A percentile compares a stretch with the other conserved stretches of the same genome.
phyloP scores from a whole-genome alignment of 2,329 filamentous ascomycete species.

The Ciborinia camelliae region DNA sequence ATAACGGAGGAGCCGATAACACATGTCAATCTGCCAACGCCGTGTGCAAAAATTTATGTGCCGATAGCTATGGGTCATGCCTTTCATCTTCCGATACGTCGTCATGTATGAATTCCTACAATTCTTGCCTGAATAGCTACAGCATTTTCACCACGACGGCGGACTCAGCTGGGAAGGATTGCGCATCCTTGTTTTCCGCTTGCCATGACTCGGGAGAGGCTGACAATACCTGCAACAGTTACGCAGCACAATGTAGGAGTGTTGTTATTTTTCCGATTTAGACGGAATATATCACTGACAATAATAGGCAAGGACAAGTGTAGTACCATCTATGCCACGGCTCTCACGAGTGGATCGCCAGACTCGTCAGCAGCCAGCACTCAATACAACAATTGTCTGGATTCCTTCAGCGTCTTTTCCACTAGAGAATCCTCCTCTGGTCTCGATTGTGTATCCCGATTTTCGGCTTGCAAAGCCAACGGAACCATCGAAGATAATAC shows the following conservation, averaged over 20 bases:
- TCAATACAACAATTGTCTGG: conserved; percentile 24
- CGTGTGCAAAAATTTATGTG: conserved; percentile 21
- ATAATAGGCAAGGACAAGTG: conserved; percentile 22
- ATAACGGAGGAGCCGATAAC: conserved; percentile 21
- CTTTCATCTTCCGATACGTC: neutral
- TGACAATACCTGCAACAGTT: conserved; percentile 22
- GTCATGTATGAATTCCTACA: conserved; percentile 2
- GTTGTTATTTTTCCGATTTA: neutral
- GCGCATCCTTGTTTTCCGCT: conserved; percentile 20
- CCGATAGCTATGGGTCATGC: neutral
- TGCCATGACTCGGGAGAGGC: conserved; percentile 20
- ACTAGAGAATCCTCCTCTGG: conserved; percentile 1
- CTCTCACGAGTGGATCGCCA: conserved; percentile 20
- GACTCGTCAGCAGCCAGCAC: conserved; percentile 17
- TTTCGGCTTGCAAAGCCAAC: conserved; percentile 18
- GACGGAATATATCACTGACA: neutral
- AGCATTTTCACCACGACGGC: conserved; percentile 18
- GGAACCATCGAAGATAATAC: conserved; percentile 20
- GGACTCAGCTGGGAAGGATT: conserved; percentile 22
- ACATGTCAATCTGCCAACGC: conserved; percentile 21
- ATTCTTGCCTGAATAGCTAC: conserved; percentile 18
- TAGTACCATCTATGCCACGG: conserved; percentile 23
- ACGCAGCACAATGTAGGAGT: conserved; percentile 19
- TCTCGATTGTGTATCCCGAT: conserved; percentile 10
- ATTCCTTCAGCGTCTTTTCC: conserved; percentile 23